Evolutionary conservation across 2,329 filamentous ascomycete species (phyloP), one percentile per base, ranked within the genome.

Genomic region (Penicillium sp.): DNA sequence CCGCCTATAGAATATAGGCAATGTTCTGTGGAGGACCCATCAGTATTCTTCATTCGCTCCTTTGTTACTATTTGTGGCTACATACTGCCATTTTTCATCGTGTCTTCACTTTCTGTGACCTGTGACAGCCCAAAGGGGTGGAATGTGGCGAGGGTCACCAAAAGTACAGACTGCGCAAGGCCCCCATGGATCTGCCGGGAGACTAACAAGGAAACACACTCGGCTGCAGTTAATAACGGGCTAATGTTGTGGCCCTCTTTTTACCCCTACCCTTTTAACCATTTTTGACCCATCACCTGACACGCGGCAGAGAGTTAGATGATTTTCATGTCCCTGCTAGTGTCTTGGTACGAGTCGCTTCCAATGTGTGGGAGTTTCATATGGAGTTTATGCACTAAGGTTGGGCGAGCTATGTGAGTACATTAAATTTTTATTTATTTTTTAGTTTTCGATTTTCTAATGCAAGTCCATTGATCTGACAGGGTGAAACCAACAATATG

Each of bases 261-360:
- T n/a, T 25, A 4, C 29, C 4, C 29, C 29, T 34, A 25, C n/a
- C 36, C 49, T 39, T 63, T 59, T 58, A 52, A 23, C 51, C 55
- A 23, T 51, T 59, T 60, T 55, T 49, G 41, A 40, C 48, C 19
- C 51, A 59, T 65, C 64, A 64, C 63, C 62, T 66, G 64, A 64
- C 61, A 48, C 38, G 40, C 47, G 59, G 55, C 36, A 59, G 49
- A 52, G 40, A 25, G 40, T 21, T 48, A 19, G 53, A 53, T 40
- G 58, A 60, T 50, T 57, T 44, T 46, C 55, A 23, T 41, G 23
- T 57, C 59, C 53, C 51, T 62, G 57, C 55, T 61, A 61, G 64
- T 64, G 60, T 62, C 57, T 57, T 59, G 53, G 44, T 31, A 29
- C 29, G 29, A 49, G 16, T 43, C 21, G 16, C 15, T 36, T 38